A percentile compares a stretch with the other conserved stretches of the same genome.
phyloP scores from a whole-genome alignment of 1,139 yeast species.

The Taiozyma sp. region DNA sequence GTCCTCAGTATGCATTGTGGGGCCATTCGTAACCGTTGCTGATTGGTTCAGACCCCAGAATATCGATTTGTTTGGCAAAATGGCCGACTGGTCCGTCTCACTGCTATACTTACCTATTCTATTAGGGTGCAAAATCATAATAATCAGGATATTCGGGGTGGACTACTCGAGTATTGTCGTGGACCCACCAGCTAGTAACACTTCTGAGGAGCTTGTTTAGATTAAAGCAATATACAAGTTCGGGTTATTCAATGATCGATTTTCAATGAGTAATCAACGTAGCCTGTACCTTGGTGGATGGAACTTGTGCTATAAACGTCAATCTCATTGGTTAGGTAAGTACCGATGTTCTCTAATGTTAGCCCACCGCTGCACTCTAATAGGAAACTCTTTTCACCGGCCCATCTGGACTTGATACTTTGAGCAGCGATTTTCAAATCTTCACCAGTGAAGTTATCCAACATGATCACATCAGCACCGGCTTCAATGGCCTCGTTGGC shows the following conservation, averaged over 20 bases:
- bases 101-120: no score
- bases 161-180: no score
- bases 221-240: not conserved
- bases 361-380: slow-evolving; percentile 94
- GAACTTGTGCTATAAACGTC: slow-evolving; percentile 90
- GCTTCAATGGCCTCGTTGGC: slow-evolving; percentile 91
- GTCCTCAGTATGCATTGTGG: no score
- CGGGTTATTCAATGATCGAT: slow-evolving; percentile 41
- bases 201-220: not conserved
- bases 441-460: slow-evolving; percentile 78
- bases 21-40: no score
- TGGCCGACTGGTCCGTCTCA: no score
- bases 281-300: slow-evolving; percentile 86
- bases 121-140: not conserved
- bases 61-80: no score
- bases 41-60: no score
- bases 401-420: slow-evolving; percentile 54
- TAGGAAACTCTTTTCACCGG: slow-evolving; percentile 50
- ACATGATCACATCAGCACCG: slow-evolving; percentile 95
- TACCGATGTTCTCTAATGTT: slow-evolving; percentile 59
- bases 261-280: slow-evolving; percentile 82
- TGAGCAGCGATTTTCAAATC: slow-evolving; percentile 64
- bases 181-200: no score
- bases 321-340: slow-evolving; percentile 70
- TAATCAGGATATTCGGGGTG: not conserved